A percentile compares a stretch with the other conserved stretches of the same genome.
Conservation (phyloP, 768 basidiomycete genomes). For the Cubamyces sp. region DNA sequence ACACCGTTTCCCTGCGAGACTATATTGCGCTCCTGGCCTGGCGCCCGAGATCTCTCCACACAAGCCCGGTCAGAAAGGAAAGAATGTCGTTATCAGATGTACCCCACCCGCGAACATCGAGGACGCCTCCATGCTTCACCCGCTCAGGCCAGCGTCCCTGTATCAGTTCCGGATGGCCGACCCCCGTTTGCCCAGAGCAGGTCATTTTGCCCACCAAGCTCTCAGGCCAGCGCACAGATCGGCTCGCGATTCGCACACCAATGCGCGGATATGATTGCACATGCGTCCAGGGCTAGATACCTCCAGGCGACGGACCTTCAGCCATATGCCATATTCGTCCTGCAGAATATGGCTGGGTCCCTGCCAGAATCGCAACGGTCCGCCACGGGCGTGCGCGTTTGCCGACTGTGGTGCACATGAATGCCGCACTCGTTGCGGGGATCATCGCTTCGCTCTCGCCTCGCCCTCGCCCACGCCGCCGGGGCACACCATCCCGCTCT, state of each 20-base stretch:
- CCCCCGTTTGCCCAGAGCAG: constrained; percentile 19
- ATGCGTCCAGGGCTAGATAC: constrained; percentile 9
- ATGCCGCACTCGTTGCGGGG: constrained; percentile 9
- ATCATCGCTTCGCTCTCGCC: constrained; percentile 23
- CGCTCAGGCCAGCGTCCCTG: constrained; percentile 5
- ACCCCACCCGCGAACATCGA: constrained; percentile 5
- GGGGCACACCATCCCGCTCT: constrained; percentile 1
- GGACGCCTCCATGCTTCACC: constrained; percentile 15
- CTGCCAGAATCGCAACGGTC: constrained; percentile 15
- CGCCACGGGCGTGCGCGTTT: constrained; percentile 18
- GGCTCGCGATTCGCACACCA: constrained; percentile 21
- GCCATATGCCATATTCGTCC: constrained; percentile 3
- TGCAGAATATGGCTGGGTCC: constrained; percentile 1
- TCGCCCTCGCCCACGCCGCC: constrained; percentile 23
- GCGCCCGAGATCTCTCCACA: constrained; percentile 4
- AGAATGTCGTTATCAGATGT: constrained; percentile 20
- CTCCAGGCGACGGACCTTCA: constrained; percentile 14
- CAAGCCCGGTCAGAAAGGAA: constrained; percentile 16
- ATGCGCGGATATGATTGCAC: constrained; percentile 3
- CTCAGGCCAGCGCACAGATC: constrained; percentile 15
- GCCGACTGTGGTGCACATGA: constrained; percentile 21
- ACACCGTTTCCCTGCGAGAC: constrained; percentile 9
- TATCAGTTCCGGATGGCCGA: constrained; percentile 5
- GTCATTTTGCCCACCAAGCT: constrained; percentile 7
- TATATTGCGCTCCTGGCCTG: constrained; percentile 3